Evolutionary conservation across 2,329 filamentous ascomycete species (phyloP).

Genomic region (Phyllosticta citriasiana): DNA sequence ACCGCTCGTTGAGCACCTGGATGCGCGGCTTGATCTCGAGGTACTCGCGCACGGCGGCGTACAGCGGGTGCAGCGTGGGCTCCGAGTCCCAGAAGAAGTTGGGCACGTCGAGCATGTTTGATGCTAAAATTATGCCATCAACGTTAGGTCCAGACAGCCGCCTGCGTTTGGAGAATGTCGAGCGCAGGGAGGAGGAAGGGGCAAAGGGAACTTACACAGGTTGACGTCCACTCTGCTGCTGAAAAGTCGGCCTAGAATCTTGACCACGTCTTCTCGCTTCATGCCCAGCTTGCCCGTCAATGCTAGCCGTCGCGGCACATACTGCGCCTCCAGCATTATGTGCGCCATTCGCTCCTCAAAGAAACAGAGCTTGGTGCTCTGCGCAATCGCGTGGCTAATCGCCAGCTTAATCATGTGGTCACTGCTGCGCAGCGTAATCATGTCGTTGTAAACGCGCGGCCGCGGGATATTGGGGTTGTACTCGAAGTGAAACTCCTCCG

Average conservation of each 20-base stretch:
- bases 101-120: constrained; percentile 89
- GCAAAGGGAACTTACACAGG: constrained; percentile 58
- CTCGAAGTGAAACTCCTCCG: constrained; percentile 96
- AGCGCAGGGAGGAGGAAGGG: neutral
- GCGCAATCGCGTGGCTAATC: constrained; percentile 93
- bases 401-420: constrained; percentile 99
- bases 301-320: constrained; percentile 81
- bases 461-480: constrained; percentile 80
- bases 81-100: constrained; percentile 99
- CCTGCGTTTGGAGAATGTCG: neutral
- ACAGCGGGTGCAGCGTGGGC: constrained; percentile 87
- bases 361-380: constrained; percentile 91
- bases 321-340: constrained; percentile 87
- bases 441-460: constrained; percentile 94
- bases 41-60: constrained; percentile 90
- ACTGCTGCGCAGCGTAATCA: constrained; percentile 90
- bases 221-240: constrained; percentile 95
- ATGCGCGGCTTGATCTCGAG: constrained; percentile 95
- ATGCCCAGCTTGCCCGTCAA: constrained; percentile 85
- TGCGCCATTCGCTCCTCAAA: constrained; percentile 94
- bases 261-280: constrained; percentile 84
- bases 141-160: neutral
- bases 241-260: constrained; percentile 81
- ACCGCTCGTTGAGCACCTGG: constrained; percentile 93
- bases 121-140: constrained; percentile 47